Percentiles rank a stretch among this genome's conserved stretches.
Evolutionary conservation across 2,329 filamentous ascomycete genomes (phyloP).

Genomic region (Chrysoporthe austroafricana): DNA sequence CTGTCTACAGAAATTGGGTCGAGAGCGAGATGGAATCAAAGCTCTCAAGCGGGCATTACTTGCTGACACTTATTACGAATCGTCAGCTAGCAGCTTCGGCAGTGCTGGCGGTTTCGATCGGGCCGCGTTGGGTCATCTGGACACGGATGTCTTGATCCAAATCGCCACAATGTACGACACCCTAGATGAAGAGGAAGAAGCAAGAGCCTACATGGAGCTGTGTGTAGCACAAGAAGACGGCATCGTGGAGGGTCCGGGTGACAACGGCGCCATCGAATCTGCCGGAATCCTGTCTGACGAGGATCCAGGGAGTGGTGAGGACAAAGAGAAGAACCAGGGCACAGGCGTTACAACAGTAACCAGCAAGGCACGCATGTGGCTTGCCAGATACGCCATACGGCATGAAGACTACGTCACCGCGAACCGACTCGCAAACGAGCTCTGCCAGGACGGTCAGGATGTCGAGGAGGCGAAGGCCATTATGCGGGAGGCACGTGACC

Average conservation of each 20-base stretch:
- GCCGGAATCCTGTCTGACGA: slow-evolving; percentile 43
- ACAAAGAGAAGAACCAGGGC: slow-evolving; percentile 51
- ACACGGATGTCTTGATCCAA: slow-evolving; percentile 87
- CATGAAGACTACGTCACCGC: slow-evolving; percentile 76
- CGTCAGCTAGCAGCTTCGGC: slow-evolving; percentile 56
- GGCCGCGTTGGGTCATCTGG: slow-evolving; percentile 65
- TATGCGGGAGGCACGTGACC: slow-evolving; percentile 81
- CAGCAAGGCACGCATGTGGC: slow-evolving; percentile 90
- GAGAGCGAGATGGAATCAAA: slow-evolving; percentile 88
- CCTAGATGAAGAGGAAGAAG: slow-evolving; percentile 75
- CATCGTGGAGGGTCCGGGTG: slow-evolving; percentile 45
- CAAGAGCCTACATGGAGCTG: slow-evolving; percentile 93
- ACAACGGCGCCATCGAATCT: slow-evolving; percentile 58
- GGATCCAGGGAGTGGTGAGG: slow-evolving; percentile 42
- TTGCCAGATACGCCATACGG: slow-evolving; percentile 80
- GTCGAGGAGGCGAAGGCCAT: slow-evolving; percentile 96
- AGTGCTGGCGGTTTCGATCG: slow-evolving; percentile 52
- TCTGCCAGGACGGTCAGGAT: slow-evolving; percentile 94
- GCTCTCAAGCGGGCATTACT: slow-evolving; percentile 90
- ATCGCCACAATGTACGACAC: slow-evolving; percentile 90
- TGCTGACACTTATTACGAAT: slow-evolving; percentile 84
- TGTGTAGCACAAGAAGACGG: slow-evolving; percentile 88
- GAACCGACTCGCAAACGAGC: slow-evolving; percentile 81
- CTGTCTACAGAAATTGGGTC: slow-evolving; percentile 87
- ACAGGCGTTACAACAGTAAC: slow-evolving; percentile 91